phyloP scores from a whole-genome alignment of 2,329 filamentous ascomycete species.

The Tothia fuscella region DNA sequence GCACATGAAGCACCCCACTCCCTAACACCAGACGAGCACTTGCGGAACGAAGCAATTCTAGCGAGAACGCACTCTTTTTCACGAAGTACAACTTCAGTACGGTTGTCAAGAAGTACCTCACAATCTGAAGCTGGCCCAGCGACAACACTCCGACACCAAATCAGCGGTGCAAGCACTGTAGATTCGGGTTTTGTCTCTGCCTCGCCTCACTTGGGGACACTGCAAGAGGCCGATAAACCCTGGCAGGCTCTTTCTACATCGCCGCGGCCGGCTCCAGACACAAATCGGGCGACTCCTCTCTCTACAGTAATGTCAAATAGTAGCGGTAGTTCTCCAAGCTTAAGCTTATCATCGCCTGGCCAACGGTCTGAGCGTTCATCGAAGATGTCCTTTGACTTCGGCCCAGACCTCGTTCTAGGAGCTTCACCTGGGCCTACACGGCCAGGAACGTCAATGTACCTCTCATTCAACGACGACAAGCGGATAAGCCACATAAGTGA shows the following conservation, averaged over 20 bases:
- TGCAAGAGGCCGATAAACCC: no score
- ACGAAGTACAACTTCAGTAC: background rate
- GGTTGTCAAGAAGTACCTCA: no score
- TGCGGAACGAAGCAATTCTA: no score
- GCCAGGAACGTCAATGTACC: constrained; percentile 3
- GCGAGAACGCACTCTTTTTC: background rate
- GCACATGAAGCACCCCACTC: background rate
- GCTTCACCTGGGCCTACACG: constrained; percentile 1
- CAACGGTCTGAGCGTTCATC: background rate
- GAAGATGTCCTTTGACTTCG: background rate
- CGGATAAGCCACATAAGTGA: constrained; percentile 14
- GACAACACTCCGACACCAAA: no score
- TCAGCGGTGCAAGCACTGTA: constrained; percentile 3
- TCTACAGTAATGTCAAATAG: no score
- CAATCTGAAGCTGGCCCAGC: no score
- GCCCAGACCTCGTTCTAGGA: background rate
- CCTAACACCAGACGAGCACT: background rate
- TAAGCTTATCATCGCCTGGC: background rate
- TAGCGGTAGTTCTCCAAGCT: background rate
- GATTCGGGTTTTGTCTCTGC: constrained; percentile 9
- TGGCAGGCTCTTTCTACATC: no score
- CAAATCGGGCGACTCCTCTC: no score
- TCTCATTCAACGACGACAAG: constrained; percentile 2
- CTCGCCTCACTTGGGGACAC: background rate
- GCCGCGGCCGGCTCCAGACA: no score